Evolutionary conservation across 164 flowering plant genomes (phyloP).

Genomic region (Taxillus chinensis): DNA sequence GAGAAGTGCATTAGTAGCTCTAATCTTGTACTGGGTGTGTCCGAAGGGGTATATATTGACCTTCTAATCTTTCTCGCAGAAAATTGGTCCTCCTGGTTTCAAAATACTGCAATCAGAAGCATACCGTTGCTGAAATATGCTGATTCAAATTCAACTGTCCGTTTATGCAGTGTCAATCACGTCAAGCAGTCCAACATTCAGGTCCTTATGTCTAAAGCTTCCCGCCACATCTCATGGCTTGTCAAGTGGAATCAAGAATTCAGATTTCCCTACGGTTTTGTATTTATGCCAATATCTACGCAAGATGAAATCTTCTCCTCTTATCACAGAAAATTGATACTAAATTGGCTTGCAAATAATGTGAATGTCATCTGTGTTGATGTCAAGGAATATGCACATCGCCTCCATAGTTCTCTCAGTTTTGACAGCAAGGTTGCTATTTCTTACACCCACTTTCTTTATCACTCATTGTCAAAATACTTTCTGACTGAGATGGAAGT

Average conservation of each 20-base stretch:
- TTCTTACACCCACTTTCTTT: neutral
- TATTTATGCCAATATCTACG: constrained; percentile 11
- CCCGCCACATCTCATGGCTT: constrained; percentile 13
- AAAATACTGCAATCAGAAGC: neutral
- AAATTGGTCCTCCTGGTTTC: neutral
- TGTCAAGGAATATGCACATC: neutral
- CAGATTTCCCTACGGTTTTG: constrained; percentile 1
- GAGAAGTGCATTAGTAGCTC: constrained; percentile 2
- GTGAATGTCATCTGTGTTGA: neutral
- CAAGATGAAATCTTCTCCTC: constrained; percentile 4
- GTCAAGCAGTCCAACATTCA: no score
- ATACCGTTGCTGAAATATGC: constrained; percentile 12
- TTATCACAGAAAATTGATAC: neutral
- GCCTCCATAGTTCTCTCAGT: no score
- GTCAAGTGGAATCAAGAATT: constrained; percentile 18
- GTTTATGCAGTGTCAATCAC: neutral
- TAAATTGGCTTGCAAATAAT: constrained; percentile 8
- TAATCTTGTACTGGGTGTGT: constrained; percentile 8
- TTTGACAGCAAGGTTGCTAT: neutral
- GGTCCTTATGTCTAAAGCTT: constrained; percentile 1
- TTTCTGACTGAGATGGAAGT: neutral
- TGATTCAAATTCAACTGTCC: neutral
- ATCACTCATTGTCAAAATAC: neutral
- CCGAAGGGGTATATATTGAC: constrained; percentile 14
- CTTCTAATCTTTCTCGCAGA: constrained; percentile 18